phyloP scores from a whole-genome alignment of 2,329 filamentous ascomycete genomes.

The Hirsutella minnesotensis region DNA sequence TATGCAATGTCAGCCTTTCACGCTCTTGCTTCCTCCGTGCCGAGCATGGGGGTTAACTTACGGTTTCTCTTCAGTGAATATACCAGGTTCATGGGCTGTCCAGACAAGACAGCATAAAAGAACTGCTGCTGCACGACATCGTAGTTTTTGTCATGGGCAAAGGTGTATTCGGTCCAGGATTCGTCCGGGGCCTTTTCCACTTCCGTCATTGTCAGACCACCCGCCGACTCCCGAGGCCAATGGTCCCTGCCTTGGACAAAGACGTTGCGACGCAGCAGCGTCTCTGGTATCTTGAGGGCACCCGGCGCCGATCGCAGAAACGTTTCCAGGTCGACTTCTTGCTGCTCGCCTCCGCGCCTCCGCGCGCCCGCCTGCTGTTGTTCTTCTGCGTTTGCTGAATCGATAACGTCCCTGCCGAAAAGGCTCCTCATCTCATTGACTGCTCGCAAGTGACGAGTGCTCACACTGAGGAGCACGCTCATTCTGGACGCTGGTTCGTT shows the following conservation, averaged over 20 bases:
- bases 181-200: slow-evolving; percentile 32
- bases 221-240: slow-evolving; percentile 70
- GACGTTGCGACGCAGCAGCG: slow-evolving; percentile 64
- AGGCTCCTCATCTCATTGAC: slow-evolving; percentile 76
- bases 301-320: slow-evolving; percentile 43
- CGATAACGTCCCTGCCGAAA: slow-evolving; percentile 46
- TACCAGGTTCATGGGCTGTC: slow-evolving; percentile 73
- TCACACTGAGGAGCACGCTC: slow-evolving; percentile 35
- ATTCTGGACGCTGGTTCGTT: slow-evolving; percentile 13
- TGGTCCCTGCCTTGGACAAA: slow-evolving; percentile 80
- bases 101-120: slow-evolving; percentile 68
- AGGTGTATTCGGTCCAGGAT: slow-evolving; percentile 57
- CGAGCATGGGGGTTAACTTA: slow-evolving; percentile 13
- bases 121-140: slow-evolving; percentile 66
- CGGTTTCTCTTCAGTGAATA: slow-evolving; percentile 43
- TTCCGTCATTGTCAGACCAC: slow-evolving; percentile 71
- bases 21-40: neutral
- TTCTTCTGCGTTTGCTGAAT: slow-evolving; percentile 38
- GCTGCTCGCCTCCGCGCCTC: slow-evolving; percentile 23
- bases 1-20: neutral
- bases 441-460: slow-evolving; percentile 66
- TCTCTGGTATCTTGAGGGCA: slow-evolving; percentile 51
- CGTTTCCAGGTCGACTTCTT: slow-evolving; percentile 45
- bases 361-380: slow-evolving; percentile 27
- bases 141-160: slow-evolving; percentile 64